Percentiles rank a stretch among this genome's conserved stretches.
Evolutionary conservation across 352 stramenopile genomes (phyloP).

Genomic region (Phytopythium chamaehyphon): DNA sequence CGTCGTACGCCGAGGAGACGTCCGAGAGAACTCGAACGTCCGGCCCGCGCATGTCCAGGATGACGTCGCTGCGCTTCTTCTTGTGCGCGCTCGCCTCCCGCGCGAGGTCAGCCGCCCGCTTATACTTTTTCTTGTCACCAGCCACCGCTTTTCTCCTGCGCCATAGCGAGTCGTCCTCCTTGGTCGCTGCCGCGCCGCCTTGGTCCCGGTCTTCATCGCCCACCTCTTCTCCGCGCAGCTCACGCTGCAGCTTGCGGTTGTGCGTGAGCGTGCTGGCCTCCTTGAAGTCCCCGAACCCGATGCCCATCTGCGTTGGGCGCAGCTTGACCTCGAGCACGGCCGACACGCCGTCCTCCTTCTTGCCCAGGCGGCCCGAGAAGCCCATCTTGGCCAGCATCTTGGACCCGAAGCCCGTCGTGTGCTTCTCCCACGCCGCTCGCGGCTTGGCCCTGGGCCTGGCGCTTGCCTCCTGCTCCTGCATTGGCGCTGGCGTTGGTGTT

Average conservation of each 20-base stretch:
- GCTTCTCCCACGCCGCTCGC: slow-evolving; percentile 90
- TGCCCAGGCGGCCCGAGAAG: slow-evolving; percentile 92
- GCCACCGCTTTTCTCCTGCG: slow-evolving; percentile 60
- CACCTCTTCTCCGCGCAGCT: slow-evolving; percentile 79
- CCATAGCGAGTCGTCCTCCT: slow-evolving; percentile 78
- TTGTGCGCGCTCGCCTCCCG: slow-evolving; percentile 32
- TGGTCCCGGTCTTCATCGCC: slow-evolving; percentile 37
- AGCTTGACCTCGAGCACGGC: slow-evolving; percentile 92
- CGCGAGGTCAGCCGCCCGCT: slow-evolving; percentile 64
- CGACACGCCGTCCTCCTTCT: slow-evolving; percentile 91
- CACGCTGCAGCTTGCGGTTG: slow-evolving; percentile 90
- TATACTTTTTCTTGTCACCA: slow-evolving; percentile 43
- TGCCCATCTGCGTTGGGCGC: slow-evolving; percentile 88
- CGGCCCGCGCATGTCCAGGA: slow-evolving; percentile 89
- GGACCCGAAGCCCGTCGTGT: slow-evolving; percentile 95
- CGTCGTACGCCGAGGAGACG: slow-evolving; percentile 64
- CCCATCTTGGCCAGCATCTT: slow-evolving; percentile 97
- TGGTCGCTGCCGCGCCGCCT: slow-evolving; percentile 20
- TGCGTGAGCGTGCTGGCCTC: slow-evolving; percentile 90
- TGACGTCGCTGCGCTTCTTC: slow-evolving; percentile 56
- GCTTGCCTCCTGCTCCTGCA: no score
- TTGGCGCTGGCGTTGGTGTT: no score
- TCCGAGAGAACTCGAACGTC: slow-evolving; percentile 68
- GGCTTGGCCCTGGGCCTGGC: not conserved
- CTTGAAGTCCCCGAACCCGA: slow-evolving; percentile 93